Base-by-base conservation (phyloP, 2,329 filamentous ascomycete species). In the Colletotrichum melonis region DNA sequence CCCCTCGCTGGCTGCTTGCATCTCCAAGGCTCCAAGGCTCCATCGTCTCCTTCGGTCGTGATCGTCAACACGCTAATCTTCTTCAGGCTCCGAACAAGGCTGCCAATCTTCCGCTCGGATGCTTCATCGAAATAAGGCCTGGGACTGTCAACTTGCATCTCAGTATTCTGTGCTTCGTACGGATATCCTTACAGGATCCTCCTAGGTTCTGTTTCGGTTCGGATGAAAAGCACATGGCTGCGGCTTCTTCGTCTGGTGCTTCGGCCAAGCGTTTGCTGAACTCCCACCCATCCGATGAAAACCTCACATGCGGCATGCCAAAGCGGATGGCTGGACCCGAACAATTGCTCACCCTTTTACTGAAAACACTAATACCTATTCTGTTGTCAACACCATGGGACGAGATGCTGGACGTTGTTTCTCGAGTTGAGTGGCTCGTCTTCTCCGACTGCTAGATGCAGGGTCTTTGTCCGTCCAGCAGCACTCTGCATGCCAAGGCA, bases 91-190 rank as follows among this genome's bases (percentile, higher is more conserved):
- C n/a, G 38, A 22, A 55, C 46, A 63, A 55, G 62, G n/a, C 35
- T 19, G 42, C 8, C 46, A 12, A 38, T 38, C 46, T 38, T 55
- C 62, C 46, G 28, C 30, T 35, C 28, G 28, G 5, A 22, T 16
- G 46, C 35, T 35, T 38, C 32, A 52, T 71, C 63, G n/a, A 38
- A 67, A 54, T n/a, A 67, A 49, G 57, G 32, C 26, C 46, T n/a
- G n/a, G 42, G n/a, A 22, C 28, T 55, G 56, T 19, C 24, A 30
- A 26, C 22, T 16, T 68, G 46, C 38, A 59, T 42, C 49, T 26
- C 38, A 28, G 22, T 28, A 26, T 57, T 35, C 9, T 16, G 38
- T 16, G 5, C 16, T 35, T 4, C 16, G 14, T 16, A 16, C 16
- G 5, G 11, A 38, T 16, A 38, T 16, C 9, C 38, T 42, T 42